A percentile compares a stretch with the other conserved stretches of the same genome.
Evolutionary conservation across 306 rosid genomes (phyloP).

Genomic region (Malus domestica): ASM211411v1 NC_041800.1:7256001-7256500

Average conservation of each 20-base stretch:
- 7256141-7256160: constrained; percentile 29
- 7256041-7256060: constrained; percentile 28
- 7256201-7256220: background rate
- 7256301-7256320: background rate
- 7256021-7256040: background rate
- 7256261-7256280: background rate
- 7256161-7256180: constrained; percentile 39
- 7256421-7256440: background rate
- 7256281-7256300: background rate
- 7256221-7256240: background rate
- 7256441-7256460: too few species aligned
- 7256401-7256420: background rate
- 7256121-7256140: constrained; percentile 64
- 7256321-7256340: background rate
- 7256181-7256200: constrained; percentile 3
- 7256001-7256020: background rate
- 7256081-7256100: constrained; percentile 29
- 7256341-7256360: background rate
- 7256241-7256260: background rate
- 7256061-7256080: constrained; percentile 27
- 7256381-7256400: background rate
- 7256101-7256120: constrained; percentile 49
- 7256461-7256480: background rate
- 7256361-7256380: background rate
- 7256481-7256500: background rate